These are phyloP conservation scores for Myochromella boudieri DNA, from an alignment of 768 basidiomycete genomes.

Conservation along the genomic window DNA sequence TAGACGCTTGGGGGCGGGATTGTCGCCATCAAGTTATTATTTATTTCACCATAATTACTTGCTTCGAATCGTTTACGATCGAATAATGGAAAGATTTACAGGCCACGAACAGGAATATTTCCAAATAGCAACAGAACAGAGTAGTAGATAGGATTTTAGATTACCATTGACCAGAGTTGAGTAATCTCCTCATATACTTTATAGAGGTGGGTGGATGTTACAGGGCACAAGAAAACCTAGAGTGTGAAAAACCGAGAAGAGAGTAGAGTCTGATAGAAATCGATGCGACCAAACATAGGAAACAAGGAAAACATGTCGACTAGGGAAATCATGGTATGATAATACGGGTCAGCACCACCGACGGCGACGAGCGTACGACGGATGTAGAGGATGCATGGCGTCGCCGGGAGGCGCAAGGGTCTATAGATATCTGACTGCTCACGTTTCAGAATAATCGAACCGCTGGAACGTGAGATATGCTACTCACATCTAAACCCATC, in stretches of 20 bases:
- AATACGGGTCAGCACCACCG: background rate
- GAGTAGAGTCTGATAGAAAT: constrained; percentile 4
- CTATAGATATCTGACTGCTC: constrained; percentile 22
- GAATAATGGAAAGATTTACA: background rate
- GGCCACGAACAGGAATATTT: constrained; percentile 1
- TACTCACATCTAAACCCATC: constrained; percentile 68
- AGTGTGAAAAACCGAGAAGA: background rate
- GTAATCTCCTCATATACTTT: constrained; percentile 9
- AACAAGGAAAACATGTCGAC: constrained; percentile 14
- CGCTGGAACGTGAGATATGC: constrained; percentile 36
- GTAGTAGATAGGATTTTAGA: constrained; percentile 7
- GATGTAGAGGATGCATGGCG: constrained; percentile 2
- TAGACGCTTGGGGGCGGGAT: no score
- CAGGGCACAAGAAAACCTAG: constrained; percentile 11
- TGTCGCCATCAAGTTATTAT: no score
- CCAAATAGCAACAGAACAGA: background rate
- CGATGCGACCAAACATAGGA: constrained; percentile 1
- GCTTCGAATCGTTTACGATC: no score
- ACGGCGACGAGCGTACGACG: constrained; percentile 15
- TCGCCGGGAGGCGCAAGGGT: constrained; percentile 24
- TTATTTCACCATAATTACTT: no score
- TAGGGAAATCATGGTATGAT: constrained; percentile 9
- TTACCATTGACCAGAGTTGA: constrained; percentile 4
- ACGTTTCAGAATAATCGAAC: constrained; percentile 48
- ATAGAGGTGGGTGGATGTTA: constrained; percentile 3